Base-by-base conservation (phyloP, 2,329 filamentous ascomycete species). In the Aphanocladium album region DNA sequence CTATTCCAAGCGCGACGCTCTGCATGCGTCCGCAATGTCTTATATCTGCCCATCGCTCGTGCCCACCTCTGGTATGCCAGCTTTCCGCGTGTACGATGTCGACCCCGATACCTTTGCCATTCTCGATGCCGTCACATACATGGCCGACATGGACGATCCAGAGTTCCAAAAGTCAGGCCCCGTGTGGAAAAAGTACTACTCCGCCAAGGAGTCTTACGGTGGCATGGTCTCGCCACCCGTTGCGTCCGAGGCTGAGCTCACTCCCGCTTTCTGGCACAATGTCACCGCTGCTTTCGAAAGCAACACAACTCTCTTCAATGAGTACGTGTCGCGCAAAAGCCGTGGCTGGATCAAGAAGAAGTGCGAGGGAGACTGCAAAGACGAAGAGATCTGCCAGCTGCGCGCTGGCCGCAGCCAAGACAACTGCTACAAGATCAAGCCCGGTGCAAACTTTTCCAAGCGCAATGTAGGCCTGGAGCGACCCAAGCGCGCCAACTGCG, bases 201-300 rank as follows among this genome's bases (percentile, higher is more conserved):
- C 82, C 41, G 90, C 96, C 54, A 83, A 83, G 66, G 77, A 87
- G 59, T 89, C 89, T 1, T 95, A 96, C 72, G 87, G 92, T 11
- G 87, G 74, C 0, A 70, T 77, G 1, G 69, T 81, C 12, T 68
- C 64, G 21, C 77, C 80, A 33, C 75, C 79, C 1, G 64, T 79
- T 1, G 70, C 68, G 7, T 64, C 70, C 9, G 55, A 69, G 1
- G 70, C 70, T 9, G 70, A 86, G 64, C 76, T 87, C 35, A 82
- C 80, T 1, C 79, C 83, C 0, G 77, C 78, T 0, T 85, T 85
- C 70, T 86, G 83, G 83, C 83, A 85, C 67, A 78, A 81, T 62
- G 73, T 85, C 16, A 85, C 83, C 0, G 71, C 71, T 0, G 68
- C 73, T 2, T 78, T 86, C 56, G 78, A 82, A 62, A 65, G 62